Base-by-base conservation (phyloP, 2,329 filamentous ascomycete genomes). In the Aspergillus sp. region DNA sequence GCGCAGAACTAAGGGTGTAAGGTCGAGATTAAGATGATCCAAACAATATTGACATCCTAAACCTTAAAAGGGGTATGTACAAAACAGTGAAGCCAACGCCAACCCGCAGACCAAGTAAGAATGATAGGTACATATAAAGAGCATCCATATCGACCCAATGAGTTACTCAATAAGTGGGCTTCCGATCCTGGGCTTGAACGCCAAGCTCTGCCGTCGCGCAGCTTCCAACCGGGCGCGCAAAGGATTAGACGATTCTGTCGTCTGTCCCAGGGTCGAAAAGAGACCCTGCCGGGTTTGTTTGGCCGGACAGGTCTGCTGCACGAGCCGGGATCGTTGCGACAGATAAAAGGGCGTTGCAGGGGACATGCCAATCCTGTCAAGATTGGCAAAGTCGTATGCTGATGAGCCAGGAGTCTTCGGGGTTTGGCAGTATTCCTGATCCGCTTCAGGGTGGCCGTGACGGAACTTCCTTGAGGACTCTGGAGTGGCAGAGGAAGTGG, bases 201-300 rank as follows among this genome's bases (percentile, higher is more conserved):
- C 87, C 69, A 90, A 68, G 65, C 87, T 93, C 81, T 89, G 90
- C 55, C 89, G 79, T 55, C 88, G 79, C 0, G 87, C 88, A 10
- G 86, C 84, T 78, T 89, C 83, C 55, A 92, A 73, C 45, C 84
- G 78, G 70, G 82, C 78, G 55, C 84, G 73, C 50, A 88, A 76
- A 16, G 67, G 65, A 19, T 70, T 66, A 38, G 68, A 67, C 1
- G 61, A 55, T 33, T 72, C 67, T 42, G 65, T 65, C 4, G 69
- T 66, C 52, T 36, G 57, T 19, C 36, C 50, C 11, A 52, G 48
- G 7, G 46, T 56, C 3, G 67, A 64, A 54, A 78, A 78, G 1
- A 79, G 61, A 4, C 74, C 68, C 50, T 72, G 66, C 2, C 68
- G 70, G 17, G 64, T 70, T 60, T 79, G 76, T 62, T 82, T 82